Base-by-base conservation (phyloP, 495 filamentous ascomycete genomes). In the Podospora comata region DNA sequence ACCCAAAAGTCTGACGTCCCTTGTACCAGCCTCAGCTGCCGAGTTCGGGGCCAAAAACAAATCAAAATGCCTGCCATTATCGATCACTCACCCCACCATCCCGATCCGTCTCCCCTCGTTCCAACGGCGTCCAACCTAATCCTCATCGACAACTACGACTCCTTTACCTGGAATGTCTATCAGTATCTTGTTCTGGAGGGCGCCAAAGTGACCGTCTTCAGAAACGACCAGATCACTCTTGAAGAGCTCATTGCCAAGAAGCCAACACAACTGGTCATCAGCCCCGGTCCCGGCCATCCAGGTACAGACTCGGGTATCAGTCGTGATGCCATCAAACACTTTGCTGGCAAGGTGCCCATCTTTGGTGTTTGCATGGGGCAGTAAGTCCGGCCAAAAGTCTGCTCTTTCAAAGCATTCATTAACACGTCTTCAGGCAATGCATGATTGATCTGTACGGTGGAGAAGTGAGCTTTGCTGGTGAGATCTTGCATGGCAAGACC, bases 81-180 rank as follows among this genome's bases (percentile, higher is more conserved):
- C 73, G 94, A 96, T 80, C 88, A 94, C 78, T 97, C 94, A 56
- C 91, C 92, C 74, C 89, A 91, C 78, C 89, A 93, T 76, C 90
- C 91, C 71, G 86, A 88, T 67, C 87, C 86, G 64, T 87, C 86
- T 19, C 80, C 89, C 60, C 85, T 87, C 63, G 80, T 97, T 32
- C 76, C 87, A 20, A 92, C 84, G 60, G 94, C 94, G 28, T 89
- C 89, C 44, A 98, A 98, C 81, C 86, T 99, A 30, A 87, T 99
- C 65, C 82, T 99, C 66, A 96, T 99, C 73, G 95, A 98, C 81
- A 99, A 99, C 81, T 99, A 97, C 78, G 95, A 99, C 80, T 97
- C 94, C 0, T 99, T 98, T 74, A 97, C 94, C 68, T 98, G 92
- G 91, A 99, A 98, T 76, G 92, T 99, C 67, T 97, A 97, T 78